Evolutionary conservation across 345 rosid species (phyloP).

Genomic region (Passiflora organensis): DNA sequence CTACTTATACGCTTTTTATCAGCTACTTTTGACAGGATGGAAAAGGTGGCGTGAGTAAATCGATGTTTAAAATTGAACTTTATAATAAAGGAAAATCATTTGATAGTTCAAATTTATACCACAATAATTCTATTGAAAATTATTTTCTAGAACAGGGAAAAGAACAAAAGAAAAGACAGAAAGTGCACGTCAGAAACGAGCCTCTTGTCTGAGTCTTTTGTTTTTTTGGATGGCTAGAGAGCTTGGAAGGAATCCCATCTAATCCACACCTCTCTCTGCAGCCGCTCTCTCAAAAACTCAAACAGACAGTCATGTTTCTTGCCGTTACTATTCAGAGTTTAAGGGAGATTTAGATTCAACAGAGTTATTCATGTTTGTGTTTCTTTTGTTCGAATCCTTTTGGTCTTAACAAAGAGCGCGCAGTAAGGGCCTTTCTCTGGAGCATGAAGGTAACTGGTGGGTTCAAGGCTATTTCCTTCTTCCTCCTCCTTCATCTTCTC

Average conservation of each 20-base stretch:
- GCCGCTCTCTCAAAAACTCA: constrained; percentile 7
- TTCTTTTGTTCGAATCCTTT: constrained; percentile 22
- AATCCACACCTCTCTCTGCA: constrained; percentile 27
- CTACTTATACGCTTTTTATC: constrained; percentile 8
- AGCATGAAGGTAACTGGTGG: not conserved
- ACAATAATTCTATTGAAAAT: constrained; percentile 1
- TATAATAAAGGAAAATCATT: not conserved
- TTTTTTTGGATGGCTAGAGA: constrained; percentile 33
- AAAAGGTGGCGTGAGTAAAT: constrained; percentile 23
- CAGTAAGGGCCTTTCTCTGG: no score
- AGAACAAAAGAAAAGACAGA: constrained; percentile 46
- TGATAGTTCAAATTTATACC: constrained; percentile 1
- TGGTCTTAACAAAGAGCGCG: constrained; percentile 18
- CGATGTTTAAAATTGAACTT: constrained; percentile 5
- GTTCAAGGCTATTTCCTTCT: not conserved
- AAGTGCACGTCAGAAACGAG: constrained; percentile 38
- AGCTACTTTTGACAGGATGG: constrained; percentile 20
- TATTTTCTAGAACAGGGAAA: constrained; percentile 15
- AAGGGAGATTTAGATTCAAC: not conserved
- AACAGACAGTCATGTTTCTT: not conserved
- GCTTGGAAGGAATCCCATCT: constrained; percentile 28
- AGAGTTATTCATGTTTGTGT: not conserved
- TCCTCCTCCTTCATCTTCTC: not conserved
- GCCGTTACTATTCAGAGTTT: not conserved
- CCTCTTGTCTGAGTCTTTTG: constrained; percentile 24